These are phyloP conservation scores for Nannochloropsis salina DNA, from an alignment of 108 stramenopile genomes.

Conservation along the genomic window DNA sequence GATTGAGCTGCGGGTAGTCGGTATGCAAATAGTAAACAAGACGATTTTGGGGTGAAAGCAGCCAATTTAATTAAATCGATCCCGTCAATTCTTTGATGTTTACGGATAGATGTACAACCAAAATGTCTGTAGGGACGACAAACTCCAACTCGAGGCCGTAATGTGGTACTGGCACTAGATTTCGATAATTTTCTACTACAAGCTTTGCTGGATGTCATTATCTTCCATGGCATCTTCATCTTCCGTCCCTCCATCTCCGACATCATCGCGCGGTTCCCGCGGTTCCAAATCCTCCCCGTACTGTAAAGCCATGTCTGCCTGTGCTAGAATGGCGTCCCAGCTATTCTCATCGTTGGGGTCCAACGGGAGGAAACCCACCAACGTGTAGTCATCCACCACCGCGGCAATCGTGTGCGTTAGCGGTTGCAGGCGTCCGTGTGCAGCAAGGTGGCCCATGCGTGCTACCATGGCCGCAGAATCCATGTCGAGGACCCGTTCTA, in stretches of 20 bases:
- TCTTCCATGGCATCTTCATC: not conserved
- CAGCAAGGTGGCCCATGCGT: not conserved
- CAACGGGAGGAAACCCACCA: conserved; percentile 82
- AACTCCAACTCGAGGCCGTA: too few relatives aligned
- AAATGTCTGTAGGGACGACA: too few relatives aligned
- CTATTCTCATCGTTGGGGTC: conserved; percentile 82
- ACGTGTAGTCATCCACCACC: conserved; percentile 82
- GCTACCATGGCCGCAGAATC: conserved; percentile 18
- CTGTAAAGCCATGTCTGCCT: conserved; percentile 78
- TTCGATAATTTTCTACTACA: not conserved
- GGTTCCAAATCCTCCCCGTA: conserved; percentile 84
- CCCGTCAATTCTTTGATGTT: too few relatives aligned
- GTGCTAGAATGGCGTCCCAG: conserved; percentile 63
- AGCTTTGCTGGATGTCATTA: not conserved
- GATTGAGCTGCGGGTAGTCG: too few relatives aligned
- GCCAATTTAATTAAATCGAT: too few relatives aligned
- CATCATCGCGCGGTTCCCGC: not conserved
- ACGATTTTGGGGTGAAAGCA: too few relatives aligned
- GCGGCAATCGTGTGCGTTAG: conserved; percentile 64
- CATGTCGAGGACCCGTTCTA: conserved; percentile 50
- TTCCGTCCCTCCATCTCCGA: not conserved
- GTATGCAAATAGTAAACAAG: too few relatives aligned
- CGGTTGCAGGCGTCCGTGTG: conserved; percentile 29
- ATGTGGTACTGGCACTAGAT: too few relatives aligned
- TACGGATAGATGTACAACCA: too few relatives aligned